A percentile compares a stretch with the other conserved stretches of the same genome.
Evolutionary conservation across 768 basidiomycete species (phyloP).

Genomic region (Suillus clintonianus): DNA sequence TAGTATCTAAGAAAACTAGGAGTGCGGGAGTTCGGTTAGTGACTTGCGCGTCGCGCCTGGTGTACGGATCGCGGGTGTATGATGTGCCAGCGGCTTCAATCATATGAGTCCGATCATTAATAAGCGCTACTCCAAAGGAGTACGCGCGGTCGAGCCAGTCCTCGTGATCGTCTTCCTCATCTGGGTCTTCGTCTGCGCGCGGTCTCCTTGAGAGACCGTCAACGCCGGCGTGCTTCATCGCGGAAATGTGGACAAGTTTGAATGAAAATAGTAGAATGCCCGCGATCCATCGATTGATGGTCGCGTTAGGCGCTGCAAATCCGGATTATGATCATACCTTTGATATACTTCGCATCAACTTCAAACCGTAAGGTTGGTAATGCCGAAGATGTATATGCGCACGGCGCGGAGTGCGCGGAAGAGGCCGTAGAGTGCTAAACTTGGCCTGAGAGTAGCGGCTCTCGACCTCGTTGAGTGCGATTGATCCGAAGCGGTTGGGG

Average conservation of each 20-base stretch:
- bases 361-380: constrained; percentile 28
- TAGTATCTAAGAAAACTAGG: too few species aligned
- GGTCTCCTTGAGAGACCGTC: too few species aligned
- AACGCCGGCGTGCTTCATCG: background rate
- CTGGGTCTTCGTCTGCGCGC: too few species aligned
- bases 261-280: constrained; percentile 30
- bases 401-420: constrained; percentile 22
- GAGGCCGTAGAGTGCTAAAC: constrained; percentile 23
- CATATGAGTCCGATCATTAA: too few species aligned
- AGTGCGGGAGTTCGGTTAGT: too few species aligned
- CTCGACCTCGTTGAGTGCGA: constrained; percentile 33
- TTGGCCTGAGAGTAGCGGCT: constrained; percentile 23
- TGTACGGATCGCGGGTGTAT: too few species aligned
- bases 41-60: too few species aligned
- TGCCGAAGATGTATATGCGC: constrained; percentile 28
- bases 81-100: too few species aligned
- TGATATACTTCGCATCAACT: constrained; percentile 30
- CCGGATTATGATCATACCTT: constrained; percentile 36
- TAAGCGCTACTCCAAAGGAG: too few species aligned
- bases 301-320: constrained; percentile 30
- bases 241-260: constrained; percentile 29
- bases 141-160: too few species aligned
- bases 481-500: constrained; percentile 39
- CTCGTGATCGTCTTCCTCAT: too few species aligned
- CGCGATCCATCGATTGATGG: constrained; percentile 29